Base-by-base conservation (phyloP, 2,329 filamentous ascomycete genomes). In the Aspergillus pseudoviridinutans region DNA sequence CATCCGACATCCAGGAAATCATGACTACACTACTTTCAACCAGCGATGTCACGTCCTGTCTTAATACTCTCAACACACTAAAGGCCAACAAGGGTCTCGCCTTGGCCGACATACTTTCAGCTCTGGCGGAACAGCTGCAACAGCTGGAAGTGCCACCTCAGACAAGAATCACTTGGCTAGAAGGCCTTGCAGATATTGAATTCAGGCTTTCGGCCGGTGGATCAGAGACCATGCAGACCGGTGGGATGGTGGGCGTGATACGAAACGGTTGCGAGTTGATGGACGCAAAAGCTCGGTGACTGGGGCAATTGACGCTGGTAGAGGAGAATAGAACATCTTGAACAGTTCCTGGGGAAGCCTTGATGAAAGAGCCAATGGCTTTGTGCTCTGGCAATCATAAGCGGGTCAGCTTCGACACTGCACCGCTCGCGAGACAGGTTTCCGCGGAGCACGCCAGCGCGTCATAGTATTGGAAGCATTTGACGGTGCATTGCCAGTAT, bases 121-220 rank as follows among this genome's bases (percentile, higher is more conserved):
- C 91, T 0, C 73, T 97, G 44, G 86, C 89, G 0, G 92, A 97
- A 66, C 89, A 96, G 76, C 75, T 99, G 57, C 82, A 85, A 22
- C 88, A 87, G 71, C 78, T 97, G 51, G 91, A 96, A 64, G 94
- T 96, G 12, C 89, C 88, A 54, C 82, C 91, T 0, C 89, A 93
- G 71, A 93, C 92, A 10, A 89, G 94, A 80, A 89, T 97, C 53
- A 85, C 87, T 2, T 99, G 94, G 94, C 79, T 99, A 60, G 89
- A 94, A 58, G 92, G 92, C 0, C 78, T 99, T 55, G 92, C 93
- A 0, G 90, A 97, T 66, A 90, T 99, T 53, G 94, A 99, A 78
- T 95, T 95, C 76, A 82, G 94, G 60, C 79, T 99, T 5, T 89
- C 92, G 35, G 90, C 91, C 47, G 94, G 94, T 24, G 92, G 90